Evolutionary conservation across 345 rosid genomes (phyloP).

Genomic region (Syzygium grande): DNA sequence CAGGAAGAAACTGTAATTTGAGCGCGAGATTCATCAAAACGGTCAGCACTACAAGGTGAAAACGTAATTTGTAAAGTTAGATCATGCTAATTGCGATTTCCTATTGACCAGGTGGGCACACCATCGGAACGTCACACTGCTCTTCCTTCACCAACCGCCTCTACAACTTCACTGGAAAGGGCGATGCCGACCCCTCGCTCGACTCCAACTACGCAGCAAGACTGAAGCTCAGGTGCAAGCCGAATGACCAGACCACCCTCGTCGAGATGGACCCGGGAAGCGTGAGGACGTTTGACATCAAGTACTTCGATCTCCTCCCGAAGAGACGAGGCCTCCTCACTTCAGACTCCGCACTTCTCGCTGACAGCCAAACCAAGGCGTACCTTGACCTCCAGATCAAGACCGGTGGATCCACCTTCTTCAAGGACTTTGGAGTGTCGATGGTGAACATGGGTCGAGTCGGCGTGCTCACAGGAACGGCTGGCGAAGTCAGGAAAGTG

Average conservation of each 20-base stretch:
- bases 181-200: slow-evolving; percentile 41
- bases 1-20: neutral
- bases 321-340: slow-evolving; percentile 54
- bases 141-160: slow-evolving; percentile 30
- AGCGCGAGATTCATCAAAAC: neutral
- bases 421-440: slow-evolving; percentile 48
- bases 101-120: slow-evolving; percentile 37
- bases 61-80: neutral
- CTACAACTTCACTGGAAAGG: slow-evolving; percentile 64
- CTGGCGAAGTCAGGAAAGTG: slow-evolving; percentile 49
- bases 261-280: slow-evolving; percentile 75
- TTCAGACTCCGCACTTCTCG: slow-evolving; percentile 55
- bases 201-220: slow-evolving; percentile 20
- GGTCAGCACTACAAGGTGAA: neutral
- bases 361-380: slow-evolving; percentile 27
- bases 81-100: neutral
- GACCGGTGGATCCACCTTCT: slow-evolving; percentile 21
- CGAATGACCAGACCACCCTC: slow-evolving; percentile 28
- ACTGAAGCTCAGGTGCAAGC: slow-evolving; percentile 32
- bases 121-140: slow-evolving; percentile 59
- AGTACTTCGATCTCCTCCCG: slow-evolving; percentile 30
- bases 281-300: slow-evolving; percentile 39
- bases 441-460: slow-evolving; percentile 64
- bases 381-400: slow-evolving; percentile 26
- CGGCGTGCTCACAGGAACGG: slow-evolving; percentile 40